phyloP scores from a whole-genome alignment of 2,329 filamentous ascomycete species.

The Aspergillus pseudoviridinutans region DNA sequence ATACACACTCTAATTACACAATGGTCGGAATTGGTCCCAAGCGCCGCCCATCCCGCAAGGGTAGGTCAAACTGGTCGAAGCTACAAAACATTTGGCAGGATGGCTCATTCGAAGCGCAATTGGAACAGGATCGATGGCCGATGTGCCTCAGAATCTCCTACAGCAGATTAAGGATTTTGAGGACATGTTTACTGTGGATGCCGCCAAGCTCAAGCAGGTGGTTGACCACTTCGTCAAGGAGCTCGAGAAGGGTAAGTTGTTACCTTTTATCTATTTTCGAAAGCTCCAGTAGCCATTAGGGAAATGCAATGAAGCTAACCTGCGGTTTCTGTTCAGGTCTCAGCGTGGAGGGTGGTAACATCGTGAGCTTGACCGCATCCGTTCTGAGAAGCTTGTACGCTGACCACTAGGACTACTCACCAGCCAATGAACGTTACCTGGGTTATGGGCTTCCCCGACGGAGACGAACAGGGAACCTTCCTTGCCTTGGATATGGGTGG shows the following conservation, averaged over 20 bases:
- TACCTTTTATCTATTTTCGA: background rate
- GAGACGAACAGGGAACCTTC: conserved; percentile 81
- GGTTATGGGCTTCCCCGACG: conserved; percentile 86
- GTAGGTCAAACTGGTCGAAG: conserved; percentile 47
- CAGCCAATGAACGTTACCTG: conserved; percentile 98
- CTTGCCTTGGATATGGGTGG: conserved; percentile 93
- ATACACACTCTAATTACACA: conserved; percentile 25
- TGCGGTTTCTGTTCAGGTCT: conserved; percentile 55
- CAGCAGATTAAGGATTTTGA: conserved; percentile 80
- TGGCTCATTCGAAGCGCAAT: background rate
- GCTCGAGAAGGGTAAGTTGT: conserved; percentile 69
- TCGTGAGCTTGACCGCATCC: conserved; percentile 57
- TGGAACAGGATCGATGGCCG: conserved; percentile 73
- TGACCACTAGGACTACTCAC: background rate
- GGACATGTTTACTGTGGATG: conserved; percentile 74
- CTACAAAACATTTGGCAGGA: background rate
- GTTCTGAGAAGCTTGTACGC: background rate
- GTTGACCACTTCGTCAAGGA: conserved; percentile 86
- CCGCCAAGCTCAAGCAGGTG: conserved; percentile 79
- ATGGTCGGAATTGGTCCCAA: conserved; percentile 65
- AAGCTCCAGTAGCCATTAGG: background rate
- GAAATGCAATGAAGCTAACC: background rate
- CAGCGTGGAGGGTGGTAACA: conserved; percentile 82
- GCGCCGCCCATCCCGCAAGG: conserved; percentile 66
- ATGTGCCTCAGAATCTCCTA: conserved; percentile 81